These are phyloP conservation scores for Cyberlindnera suaveolens DNA, from an alignment of 805 yeast genomes.

Conservation along the genomic window DNA sequence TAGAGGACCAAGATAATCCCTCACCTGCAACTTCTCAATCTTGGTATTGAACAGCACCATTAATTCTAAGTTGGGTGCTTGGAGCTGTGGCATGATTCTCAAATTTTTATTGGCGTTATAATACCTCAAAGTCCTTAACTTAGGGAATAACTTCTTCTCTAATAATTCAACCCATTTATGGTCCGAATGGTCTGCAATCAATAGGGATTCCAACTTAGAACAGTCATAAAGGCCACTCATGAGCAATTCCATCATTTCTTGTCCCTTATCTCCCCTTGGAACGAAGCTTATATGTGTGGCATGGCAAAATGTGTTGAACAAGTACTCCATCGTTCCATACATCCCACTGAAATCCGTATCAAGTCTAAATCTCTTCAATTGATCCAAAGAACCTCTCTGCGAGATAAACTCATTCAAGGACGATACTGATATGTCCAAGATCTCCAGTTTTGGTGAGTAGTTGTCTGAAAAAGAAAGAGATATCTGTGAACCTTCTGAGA, in stretches of 20 bases:
- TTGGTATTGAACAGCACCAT: not conserved
- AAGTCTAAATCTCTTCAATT: conserved; percentile 3
- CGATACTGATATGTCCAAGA: conserved; percentile 1
- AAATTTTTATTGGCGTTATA: not conserved
- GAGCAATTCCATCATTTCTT: not conserved
- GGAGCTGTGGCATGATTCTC: not conserved
- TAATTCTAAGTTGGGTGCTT: not conserved
- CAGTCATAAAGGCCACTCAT: not conserved
- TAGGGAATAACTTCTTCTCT: not conserved
- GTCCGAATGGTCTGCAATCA: conserved; percentile 1
- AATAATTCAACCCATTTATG: not conserved
- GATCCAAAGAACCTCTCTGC: not conserved
- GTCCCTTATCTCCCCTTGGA: not conserved
- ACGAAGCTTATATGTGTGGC: conserved; percentile 1
- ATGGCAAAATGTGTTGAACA: conserved; percentile 1
- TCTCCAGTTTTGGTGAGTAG: conserved; percentile 5
- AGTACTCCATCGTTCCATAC: conserved; percentile 3
- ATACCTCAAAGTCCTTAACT: not conserved
- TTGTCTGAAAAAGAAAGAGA: conserved; percentile 1
- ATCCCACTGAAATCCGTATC: conserved; percentile 6
- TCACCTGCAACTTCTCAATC: not conserved
- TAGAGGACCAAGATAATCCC: not conserved
- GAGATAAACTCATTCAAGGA: not conserved
- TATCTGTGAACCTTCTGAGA: not conserved
- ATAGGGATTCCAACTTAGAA: not conserved